These are phyloP conservation scores for Termitomyces sp. DNA, from an alignment of 1,284 basidiomycete species.

Conservation along the genomic window DNA sequence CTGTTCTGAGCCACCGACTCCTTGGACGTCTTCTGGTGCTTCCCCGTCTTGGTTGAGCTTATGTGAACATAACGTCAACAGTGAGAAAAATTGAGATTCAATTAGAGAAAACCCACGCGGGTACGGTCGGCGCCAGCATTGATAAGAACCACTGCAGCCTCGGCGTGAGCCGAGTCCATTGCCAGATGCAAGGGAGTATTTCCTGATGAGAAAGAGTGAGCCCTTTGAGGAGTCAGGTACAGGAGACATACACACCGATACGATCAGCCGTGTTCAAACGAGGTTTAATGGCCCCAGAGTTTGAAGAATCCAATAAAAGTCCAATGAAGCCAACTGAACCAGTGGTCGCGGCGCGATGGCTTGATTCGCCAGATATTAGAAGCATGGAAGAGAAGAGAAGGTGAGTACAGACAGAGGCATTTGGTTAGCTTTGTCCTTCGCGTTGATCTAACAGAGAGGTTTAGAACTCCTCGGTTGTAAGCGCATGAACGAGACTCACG, in stretches of 20 bases:
- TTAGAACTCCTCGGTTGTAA: constrained; percentile 39
- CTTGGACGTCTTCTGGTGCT: constrained; percentile 79
- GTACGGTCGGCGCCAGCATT: constrained; percentile 90
- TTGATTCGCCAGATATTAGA: constrained; percentile 28
- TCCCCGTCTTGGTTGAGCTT: constrained; percentile 80
- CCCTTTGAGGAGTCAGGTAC: constrained; percentile 8
- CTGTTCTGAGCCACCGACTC: constrained; percentile 86
- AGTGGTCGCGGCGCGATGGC: constrained; percentile 92
- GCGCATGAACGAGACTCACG: constrained; percentile 43
- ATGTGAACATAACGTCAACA: constrained; percentile 16
- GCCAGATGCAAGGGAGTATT: constrained; percentile 96
- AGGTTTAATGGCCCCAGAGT: constrained; percentile 65
- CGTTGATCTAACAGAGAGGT: constrained; percentile 68
- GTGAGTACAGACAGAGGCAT: constrained; percentile 65
- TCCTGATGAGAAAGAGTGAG: constrained; percentile 44
- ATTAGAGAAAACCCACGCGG: constrained; percentile 51
- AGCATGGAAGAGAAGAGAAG: constrained; percentile 22
- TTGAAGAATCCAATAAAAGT: constrained; percentile 72
- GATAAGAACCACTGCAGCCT: constrained; percentile 83
- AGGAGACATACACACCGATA: constrained; percentile 49
- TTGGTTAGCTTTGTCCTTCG: constrained; percentile 87
- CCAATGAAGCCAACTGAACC: constrained; percentile 84
- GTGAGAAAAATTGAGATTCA: constrained; percentile 1
- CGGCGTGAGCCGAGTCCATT: constrained; percentile 90
- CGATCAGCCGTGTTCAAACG: constrained; percentile 85